Evolutionary conservation across 768 basidiomycete species (phyloP), one percentile per base, ranked within the genome.

Genomic region (Tulasnella sp.): DNA sequence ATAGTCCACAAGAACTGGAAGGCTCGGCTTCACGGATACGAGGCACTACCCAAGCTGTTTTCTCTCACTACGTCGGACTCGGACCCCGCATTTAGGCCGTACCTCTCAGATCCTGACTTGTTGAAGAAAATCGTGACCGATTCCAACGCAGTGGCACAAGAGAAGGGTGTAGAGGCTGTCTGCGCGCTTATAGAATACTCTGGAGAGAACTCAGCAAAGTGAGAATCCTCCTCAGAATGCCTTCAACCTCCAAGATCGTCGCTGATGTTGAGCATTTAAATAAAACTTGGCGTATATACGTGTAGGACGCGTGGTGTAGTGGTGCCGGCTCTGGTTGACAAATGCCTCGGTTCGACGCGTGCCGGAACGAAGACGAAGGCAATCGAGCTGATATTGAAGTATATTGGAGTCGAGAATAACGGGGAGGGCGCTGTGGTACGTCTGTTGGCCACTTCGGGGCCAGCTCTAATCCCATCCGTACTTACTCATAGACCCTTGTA

Each of bases 1-100:
- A 84, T 95, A 58, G 74, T 81, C 4, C 91, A 97, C 77, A 98
- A 97, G 79, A 95, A 95, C 70, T 99, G 96, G 96, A 98, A 98
- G 73, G 96, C 96, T 60, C 85, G 96, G 65, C 82, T 95, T 67
- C 91, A 83, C 70, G 96, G 82, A 63, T 99, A 98, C 71, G 88
- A 90, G 69, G 73, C 85, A 21, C 81, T 98, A 64, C 81, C 86
- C 75, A 85, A 87, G 73, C 84, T 80, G 60, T 96, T 96, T 71
- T 83, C 84, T 68, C 85, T 82, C 45, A 92, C 93, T 51, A 86
- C 86, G 66, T 92, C 91, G 50, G 95, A 98, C 70, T 81, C 82
- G 65, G 95, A 97, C 77, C 90, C 92, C 50, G 88, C 87, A 26
- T 98, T 99, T 77, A 84, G 82, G 66, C 88, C 90, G 11, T 98